Base-by-base conservation (phyloP, 2,329 filamentous ascomycete genomes). In the Microsporum canis region DNA sequence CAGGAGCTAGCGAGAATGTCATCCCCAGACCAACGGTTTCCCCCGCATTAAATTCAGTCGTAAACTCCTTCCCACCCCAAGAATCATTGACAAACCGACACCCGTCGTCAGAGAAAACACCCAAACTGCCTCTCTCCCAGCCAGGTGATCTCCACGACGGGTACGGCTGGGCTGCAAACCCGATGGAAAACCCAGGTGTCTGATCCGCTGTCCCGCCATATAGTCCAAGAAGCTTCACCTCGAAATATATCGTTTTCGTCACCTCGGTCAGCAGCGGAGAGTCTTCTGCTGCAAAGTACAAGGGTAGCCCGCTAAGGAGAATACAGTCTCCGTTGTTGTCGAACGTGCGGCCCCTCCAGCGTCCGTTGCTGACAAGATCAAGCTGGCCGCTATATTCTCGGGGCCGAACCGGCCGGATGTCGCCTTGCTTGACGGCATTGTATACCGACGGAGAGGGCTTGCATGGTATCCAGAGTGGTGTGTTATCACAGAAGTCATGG, bases 21-120 rank as follows among this genome's bases (percentile, higher is more conserved):
- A 86, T 83, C 2, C 83, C 84, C 58, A 86, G 72, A 0, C 84
- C 83, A 8, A 86, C 76, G 0, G 78, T 80, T 62, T 86, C 81
- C 4, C 80, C 81, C 0, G 73, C 71, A 14, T 73, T 68, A 66
- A 86, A 83, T 1, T 79, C 69, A 6, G 68, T 69, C 0, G 81
- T 82, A 64, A 86, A 86, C 61, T 83, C 80, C 27, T 75, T 74
- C 0, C 84, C 84, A 8, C 84, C 84, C 70, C 75, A 82, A 0
- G 79, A 78, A 67, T 86, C 81, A 68, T 86, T 84, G 36, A 86
- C 80, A 65, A 85, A 87, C 43, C 81, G 77, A 33, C 82, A 77
- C 0, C 84, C 84, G 68, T 87, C 84, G 66, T 86, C 84, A 3
- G 81, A 80, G 66, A 86, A 84, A 5, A 87, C 80, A 1, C 77